These are phyloP conservation scores for Talaromyces sp. DNA, from an alignment of 2,329 filamentous ascomycete species.

Conservation along the genomic window DNA sequence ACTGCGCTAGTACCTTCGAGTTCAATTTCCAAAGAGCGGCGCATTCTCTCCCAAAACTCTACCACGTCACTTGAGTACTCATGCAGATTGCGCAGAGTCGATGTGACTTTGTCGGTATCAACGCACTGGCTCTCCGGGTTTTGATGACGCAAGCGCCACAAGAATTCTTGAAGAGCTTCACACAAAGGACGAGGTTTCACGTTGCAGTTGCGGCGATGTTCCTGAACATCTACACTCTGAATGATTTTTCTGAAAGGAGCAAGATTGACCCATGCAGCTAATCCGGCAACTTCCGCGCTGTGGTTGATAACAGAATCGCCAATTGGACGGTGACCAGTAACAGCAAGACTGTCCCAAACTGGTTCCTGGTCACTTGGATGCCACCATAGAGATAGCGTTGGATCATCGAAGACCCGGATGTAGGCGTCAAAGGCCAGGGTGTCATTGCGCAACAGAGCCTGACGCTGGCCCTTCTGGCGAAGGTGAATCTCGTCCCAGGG, in stretches of 20 bases:
- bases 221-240: conserved; percentile 45
- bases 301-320: conserved; percentile 43
- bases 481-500: conserved; percentile 55
- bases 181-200: conserved; percentile 48
- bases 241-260: conserved; percentile 55
- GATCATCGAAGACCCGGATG: conserved; percentile 56
- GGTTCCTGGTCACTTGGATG: conserved; percentile 51
- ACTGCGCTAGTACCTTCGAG: conserved; percentile 42
- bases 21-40: conserved; percentile 50
- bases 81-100: conserved; percentile 36
- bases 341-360: conserved; percentile 51
- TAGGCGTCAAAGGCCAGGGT: conserved; percentile 59
- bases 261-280: conserved; percentile 56
- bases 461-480: conserved; percentile 53
- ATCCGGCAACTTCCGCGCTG: conserved; percentile 48
- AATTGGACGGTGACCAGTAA: conserved; percentile 54
- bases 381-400: conserved; percentile 58
- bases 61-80: conserved; percentile 50
- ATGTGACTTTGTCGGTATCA: conserved; percentile 39
- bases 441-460: conserved; percentile 56
- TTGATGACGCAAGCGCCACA: conserved; percentile 48
- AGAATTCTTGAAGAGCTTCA: conserved; percentile 47
- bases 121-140: conserved; percentile 37
- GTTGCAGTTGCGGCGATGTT: conserved; percentile 43
- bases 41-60: conserved; percentile 52